Evolutionary conservation across 1,284 basidiomycete species (phyloP).

Genomic region (Athelia psychrophila): DNA sequence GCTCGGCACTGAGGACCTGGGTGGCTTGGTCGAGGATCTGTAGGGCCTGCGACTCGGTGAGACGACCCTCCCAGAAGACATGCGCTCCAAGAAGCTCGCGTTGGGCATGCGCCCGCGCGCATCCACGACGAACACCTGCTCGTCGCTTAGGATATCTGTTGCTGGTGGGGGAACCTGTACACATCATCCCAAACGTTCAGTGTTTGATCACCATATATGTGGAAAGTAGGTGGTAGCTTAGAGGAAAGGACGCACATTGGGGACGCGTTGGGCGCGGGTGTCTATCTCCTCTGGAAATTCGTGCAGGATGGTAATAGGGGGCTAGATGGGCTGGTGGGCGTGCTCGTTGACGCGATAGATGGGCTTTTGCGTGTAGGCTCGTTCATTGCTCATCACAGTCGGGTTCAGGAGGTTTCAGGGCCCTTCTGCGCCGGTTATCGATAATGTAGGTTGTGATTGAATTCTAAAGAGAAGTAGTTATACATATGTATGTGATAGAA

Average conservation of each 20-base stretch:
- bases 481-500: too few relatives aligned
- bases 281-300: too few relatives aligned
- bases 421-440: too few relatives aligned
- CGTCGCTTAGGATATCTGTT: slow-evolving; percentile 68
- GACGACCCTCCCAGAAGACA: slow-evolving; percentile 83
- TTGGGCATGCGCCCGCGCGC: slow-evolving; percentile 61
- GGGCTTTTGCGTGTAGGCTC: background rate
- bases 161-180: slow-evolving; percentile 71
- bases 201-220: too few relatives aligned
- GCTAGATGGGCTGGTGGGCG: too few relatives aligned
- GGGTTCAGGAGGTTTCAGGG: too few relatives aligned
- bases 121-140: slow-evolving; percentile 60
- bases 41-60: slow-evolving; percentile 91
- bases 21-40: slow-evolving; percentile 83
- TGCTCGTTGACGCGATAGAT: background rate
- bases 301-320: too few relatives aligned
- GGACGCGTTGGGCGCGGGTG: slow-evolving; percentile 8
- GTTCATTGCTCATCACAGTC: background rate
- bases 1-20: slow-evolving; percentile 74
- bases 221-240: too few relatives aligned
- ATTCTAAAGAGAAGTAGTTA: too few relatives aligned
- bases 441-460: too few relatives aligned
- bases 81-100: slow-evolving; percentile 89
- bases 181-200: too few relatives aligned
- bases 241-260: slow-evolving; percentile 9